Base-by-base conservation (phyloP, 805 yeast genomes). In the Teunomyces tritomae region DNA sequence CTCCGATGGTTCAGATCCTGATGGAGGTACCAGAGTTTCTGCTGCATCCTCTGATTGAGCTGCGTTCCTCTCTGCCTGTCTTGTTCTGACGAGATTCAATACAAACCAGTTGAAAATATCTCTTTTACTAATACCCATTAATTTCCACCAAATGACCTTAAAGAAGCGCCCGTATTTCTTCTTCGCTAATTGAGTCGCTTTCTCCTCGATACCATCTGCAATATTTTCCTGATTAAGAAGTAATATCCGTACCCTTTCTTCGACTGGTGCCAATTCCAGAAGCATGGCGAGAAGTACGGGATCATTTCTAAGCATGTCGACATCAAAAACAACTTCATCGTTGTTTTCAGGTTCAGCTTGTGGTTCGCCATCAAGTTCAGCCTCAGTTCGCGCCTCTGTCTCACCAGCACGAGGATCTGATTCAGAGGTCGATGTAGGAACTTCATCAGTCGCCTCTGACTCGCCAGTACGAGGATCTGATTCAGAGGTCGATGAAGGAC, bases 21-120 rank as follows among this genome's bases (percentile, higher is more conserved):
- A 4, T 11, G 40, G 14, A 37, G 29, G 14, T 7, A 13, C 40
- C 14, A 9, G 6, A 3, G 29, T 9, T 26, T 24, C 40, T 24
- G 27, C 14, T 8, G 16, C 3, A 10, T 43, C 53, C 17, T 30
- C 37, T 24, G 50, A 52, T 17, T 3, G 40, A 11, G 29, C 14
- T 8, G 13, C 40, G n/a, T 24, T 26, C n/a, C 40, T 37, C 14
- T 37, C 40, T 24, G 20, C 29, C 27, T 37, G 40, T 8, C 40
- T 26, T 7, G 7, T 14, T 37, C 40, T 24, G 7, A 37, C 40
- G 28, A 37, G 40, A n/a, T 37, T 37, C 26, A 37, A 5, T 28
- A 82, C 81, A 11, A 78, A 80, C 68, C 81, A 77, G 59, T 79
- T 70, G 56, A 72, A 74, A 45, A 84, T 54, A 50, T 83, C 82